Base-by-base conservation (phyloP, 2,329 filamentous ascomycete species). In the Madurella mycetomatis region DNA sequence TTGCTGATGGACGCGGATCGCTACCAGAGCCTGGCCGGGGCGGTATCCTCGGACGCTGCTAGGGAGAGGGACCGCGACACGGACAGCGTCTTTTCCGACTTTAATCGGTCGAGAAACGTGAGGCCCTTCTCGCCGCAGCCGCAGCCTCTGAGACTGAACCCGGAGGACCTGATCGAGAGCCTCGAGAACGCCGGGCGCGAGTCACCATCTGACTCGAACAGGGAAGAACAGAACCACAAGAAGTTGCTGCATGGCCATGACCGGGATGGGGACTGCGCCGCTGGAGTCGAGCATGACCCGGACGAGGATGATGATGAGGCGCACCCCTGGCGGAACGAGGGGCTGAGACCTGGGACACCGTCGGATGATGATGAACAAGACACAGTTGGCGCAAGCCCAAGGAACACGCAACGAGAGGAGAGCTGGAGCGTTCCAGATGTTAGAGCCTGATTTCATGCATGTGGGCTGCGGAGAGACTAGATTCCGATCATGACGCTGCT, bases 51-150 rank as follows among this genome's bases (percentile, higher is more conserved):
- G 15, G 58, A 31, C 44, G 54, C 48, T 15, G 62, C 54, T 30
- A 60, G 58, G 9, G 67, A 61, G 18, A 65, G 65, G 46, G 62
- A 67, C 19, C 71, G 69, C 25, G 77, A 82, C 44, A 65, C 67
- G 0, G 76, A 80, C 43, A 80, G 78, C 65, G 74, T 82, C 45
- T 78, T 81, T 60, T 80, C 78, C 11, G 79, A 82, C 45, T 73
- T 80, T 59, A 81, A 80, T 66, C 73, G 76, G 47, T 73, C 78
- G 13, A 71, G 82, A 15, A 78, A 63, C 15, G 76, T 79, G 16
- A 67, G 83, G 32, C 82, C 82, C 0, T 86, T 86, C 61, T 83
- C 80, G 15, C 83, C 83, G 2, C 79, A 81, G 62, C 82, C 68
- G 19, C 60, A 64, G 42, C 63, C 62, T 18, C 25, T 70, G 32